Conservation (phyloP, 2,329 filamentous ascomycete genomes). For the Colletotrichum sp. region DNA sequence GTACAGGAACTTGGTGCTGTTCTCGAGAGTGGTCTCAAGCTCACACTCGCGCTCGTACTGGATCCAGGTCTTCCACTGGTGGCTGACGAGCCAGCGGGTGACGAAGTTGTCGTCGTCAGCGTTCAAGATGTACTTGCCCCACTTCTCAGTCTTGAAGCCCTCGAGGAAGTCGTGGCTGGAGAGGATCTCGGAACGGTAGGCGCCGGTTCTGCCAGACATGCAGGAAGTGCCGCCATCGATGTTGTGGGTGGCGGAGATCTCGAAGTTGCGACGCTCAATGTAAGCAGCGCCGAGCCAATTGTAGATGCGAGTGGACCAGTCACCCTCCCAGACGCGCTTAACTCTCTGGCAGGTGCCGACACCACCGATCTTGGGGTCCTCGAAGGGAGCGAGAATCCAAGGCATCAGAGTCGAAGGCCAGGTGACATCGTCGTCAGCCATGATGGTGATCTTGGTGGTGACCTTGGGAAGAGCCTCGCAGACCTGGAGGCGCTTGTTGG, state of each 20-base stretch:
- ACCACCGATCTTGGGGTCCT: conserved; percentile 81
- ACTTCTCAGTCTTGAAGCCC: conserved; percentile 90
- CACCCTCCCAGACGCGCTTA: conserved; percentile 68
- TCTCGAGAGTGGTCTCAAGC: conserved; percentile 91
- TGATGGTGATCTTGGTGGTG: conserved; percentile 82
- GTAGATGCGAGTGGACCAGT: conserved; percentile 70
- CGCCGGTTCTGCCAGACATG: conserved; percentile 92
- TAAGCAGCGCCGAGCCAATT: conserved; percentile 93
- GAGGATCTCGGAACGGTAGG: conserved; percentile 88
- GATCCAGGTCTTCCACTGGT: conserved; percentile 93
- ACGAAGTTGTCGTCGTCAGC: conserved; percentile 99
- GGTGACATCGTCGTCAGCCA: conserved; percentile 95
- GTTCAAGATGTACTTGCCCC: conserved; percentile 88
- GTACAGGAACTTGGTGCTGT: conserved; percentile 86
- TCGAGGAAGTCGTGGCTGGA: conserved; percentile 85
- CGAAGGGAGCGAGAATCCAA: conserved; percentile 93
- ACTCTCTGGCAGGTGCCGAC: conserved; percentile 92
- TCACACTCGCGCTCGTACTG: conserved; percentile 93
- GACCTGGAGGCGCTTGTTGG: conserved; percentile 95
- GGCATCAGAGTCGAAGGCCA: conserved; percentile 87
- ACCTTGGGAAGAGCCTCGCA: conserved; percentile 89
- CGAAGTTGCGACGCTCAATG: conserved; percentile 92
- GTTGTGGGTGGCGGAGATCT: conserved; percentile 94
- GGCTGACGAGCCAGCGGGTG: conserved; percentile 91
- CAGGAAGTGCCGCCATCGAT: conserved; percentile 96